Evolutionary conservation across 2,329 filamentous ascomycete genomes (phyloP).

Genomic region (Colletotrichum sp.): DNA sequence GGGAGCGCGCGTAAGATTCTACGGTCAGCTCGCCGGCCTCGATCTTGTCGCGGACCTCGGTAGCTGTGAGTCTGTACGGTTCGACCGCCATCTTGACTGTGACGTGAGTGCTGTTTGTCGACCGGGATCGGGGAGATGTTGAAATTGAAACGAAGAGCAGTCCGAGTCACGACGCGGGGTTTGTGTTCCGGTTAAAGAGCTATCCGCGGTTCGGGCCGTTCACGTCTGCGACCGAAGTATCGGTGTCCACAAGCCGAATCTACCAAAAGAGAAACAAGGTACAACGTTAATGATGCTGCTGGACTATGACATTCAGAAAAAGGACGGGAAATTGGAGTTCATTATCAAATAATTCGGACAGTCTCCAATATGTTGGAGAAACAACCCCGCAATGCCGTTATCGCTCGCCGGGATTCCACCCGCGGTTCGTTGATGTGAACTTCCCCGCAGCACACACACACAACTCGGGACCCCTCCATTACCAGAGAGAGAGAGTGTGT

Average conservation of each 20-base stretch:
- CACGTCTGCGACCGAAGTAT: not conserved
- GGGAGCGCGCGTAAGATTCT: constrained; percentile 50
- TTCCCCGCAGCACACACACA: not conserved
- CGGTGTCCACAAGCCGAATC: not conserved
- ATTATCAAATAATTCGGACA: not conserved
- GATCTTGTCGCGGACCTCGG: constrained; percentile 41
- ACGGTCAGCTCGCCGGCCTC: constrained; percentile 47
- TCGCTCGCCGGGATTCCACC: not conserved
- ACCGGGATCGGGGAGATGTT: not conserved
- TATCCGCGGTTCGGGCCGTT: not conserved
- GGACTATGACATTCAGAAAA: not conserved
- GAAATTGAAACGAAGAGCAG: not conserved
- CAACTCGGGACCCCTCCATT: not conserved
- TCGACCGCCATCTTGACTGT: not conserved
- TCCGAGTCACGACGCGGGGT: not conserved
- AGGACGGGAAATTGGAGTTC: not conserved
- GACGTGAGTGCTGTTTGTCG: accelerated
- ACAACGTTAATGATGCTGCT: not conserved
- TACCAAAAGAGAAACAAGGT: not conserved
- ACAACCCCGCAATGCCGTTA: constrained; percentile 7
- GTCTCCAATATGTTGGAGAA: not conserved
- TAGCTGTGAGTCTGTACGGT: constrained; percentile 39
- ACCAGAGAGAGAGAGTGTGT: not conserved
- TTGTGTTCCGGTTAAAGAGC: not conserved
- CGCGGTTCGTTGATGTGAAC: not conserved